These are phyloP conservation scores for Debaryomyces castellii DNA, from an alignment of 805 yeast genomes.

Conservation along the genomic window DNA sequence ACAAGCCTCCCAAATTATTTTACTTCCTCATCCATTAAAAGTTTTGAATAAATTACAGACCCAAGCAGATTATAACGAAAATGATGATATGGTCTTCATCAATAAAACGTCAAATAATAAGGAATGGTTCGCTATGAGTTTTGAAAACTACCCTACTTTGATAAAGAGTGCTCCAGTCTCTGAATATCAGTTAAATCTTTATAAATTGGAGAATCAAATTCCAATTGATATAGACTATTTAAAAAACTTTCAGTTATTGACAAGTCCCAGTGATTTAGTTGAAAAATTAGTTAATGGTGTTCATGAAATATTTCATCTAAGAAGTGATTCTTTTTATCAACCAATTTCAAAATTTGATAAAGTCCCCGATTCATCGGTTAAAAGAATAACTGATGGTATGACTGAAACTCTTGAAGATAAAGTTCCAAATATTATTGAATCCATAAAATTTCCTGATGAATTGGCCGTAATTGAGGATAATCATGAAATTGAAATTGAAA, in stretches of 20 bases:
- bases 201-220: constrained; percentile 20
- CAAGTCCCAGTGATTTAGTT: constrained; percentile 15
- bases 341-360: constrained; percentile 31
- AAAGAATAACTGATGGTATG: constrained; percentile 27
- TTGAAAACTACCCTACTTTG: constrained; percentile 71
- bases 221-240: constrained; percentile 15
- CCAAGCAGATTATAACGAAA: constrained; percentile 17
- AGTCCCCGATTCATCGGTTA: constrained; percentile 9
- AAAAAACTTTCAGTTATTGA: constrained; percentile 16
- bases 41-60: constrained; percentile 33
- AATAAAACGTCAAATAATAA: constrained; percentile 65
- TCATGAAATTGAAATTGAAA: constrained; percentile 13
- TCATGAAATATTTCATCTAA: constrained; percentile 30
- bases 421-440: constrained; percentile 34
- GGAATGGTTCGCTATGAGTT: constrained; percentile 85
- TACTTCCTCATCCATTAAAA: constrained; percentile 69
- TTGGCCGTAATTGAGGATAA: constrained; percentile 3
- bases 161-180: constrained; percentile 80
- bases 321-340: constrained; percentile 31
- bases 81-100: constrained; percentile 52
- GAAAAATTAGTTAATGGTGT: constrained; percentile 34
- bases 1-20: constrained; percentile 36
- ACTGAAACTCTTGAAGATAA: constrained; percentile 4
- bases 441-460: constrained; percentile 30
- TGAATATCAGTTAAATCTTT: constrained; percentile 47